Base-by-base conservation (phyloP, 768 basidiomycete species). In the Wakefieldia striispora region DNA sequence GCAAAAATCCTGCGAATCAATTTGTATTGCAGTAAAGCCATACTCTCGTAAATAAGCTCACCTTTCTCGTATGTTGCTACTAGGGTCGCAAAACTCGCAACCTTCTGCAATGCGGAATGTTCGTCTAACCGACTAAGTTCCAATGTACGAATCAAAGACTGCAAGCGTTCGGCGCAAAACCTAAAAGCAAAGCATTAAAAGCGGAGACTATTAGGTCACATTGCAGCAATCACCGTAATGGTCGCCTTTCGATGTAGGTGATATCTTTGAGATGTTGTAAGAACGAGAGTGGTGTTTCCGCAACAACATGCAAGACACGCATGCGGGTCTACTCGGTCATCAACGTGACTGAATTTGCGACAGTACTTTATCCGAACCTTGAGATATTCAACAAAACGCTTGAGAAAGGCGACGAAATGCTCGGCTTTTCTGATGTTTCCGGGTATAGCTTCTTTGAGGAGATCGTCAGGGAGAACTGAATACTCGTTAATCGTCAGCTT, bases 391-490 rank as follows among this genome's bases (percentile, higher is more conserved):
- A 99, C 93, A 63, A 99, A 97, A 45, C 97, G 84, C 69, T 95
- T 97, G 53, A 99, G 71, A 72, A 99, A 99, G 0, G 97, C 95
- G 14, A 97, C 92, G 60, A 99, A 99, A 71, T 99, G 97, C 64
- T 99, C 97, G 0, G 97, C 97, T 68, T 98, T 97, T 40, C 97
- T 80, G 51, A 99, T 99, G 61, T 99, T 99, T 11, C 97, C 97
- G 27, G 97, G 97, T 42, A 99, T 80, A 6, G 97, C 95, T 71
- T 99, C 97, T 45, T 85, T 87, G 40, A 99, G 75, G 40, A 99
- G 80, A 66, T 99, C 97, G 50, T 95, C 92, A 19, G 97, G 95
- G 2, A 99, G 75, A 26, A 91, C 93, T 93, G 53, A 10, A n/a
- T 47, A 43, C 14, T 29, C 17, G 47, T 51, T 31, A 45, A 51